These are phyloP conservation scores for Bipolaris bicolor DNA, from an alignment of 2,329 filamentous ascomycete genomes.

Conservation along the genomic window DNA sequence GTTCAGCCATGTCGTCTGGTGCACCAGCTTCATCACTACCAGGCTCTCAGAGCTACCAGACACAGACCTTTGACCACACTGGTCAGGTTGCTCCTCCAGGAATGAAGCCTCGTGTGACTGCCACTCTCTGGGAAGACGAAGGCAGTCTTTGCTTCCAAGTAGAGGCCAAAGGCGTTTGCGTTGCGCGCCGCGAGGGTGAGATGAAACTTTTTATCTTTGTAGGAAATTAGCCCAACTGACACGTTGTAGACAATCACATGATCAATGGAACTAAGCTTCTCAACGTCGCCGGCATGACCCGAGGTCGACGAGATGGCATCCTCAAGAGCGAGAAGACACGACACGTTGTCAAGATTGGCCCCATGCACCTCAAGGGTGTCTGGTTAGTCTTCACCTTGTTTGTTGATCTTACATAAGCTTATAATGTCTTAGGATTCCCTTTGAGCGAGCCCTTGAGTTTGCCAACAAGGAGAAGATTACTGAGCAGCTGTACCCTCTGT, in stretches of 20 bases:
- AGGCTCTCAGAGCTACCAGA: slow-evolving; percentile 45
- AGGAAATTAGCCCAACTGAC: neutral
- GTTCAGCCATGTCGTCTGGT: slow-evolving; percentile 43
- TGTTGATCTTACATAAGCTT: slow-evolving; percentile 1
- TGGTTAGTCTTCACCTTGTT: slow-evolving; percentile 29
- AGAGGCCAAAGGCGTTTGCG: slow-evolving; percentile 93
- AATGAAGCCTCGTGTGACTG: slow-evolving; percentile 95
- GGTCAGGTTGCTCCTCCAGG: slow-evolving; percentile 90
- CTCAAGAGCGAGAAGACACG: slow-evolving; percentile 96
- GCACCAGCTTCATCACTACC: slow-evolving; percentile 37
- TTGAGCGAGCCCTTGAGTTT: slow-evolving; percentile 95
- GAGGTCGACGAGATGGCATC: slow-evolving; percentile 92
- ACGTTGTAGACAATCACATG: slow-evolving; percentile 85
- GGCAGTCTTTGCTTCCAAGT: slow-evolving; percentile 98
- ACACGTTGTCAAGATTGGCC: slow-evolving; percentile 97
- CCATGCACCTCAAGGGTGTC: slow-evolving; percentile 93
- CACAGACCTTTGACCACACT: slow-evolving; percentile 77
- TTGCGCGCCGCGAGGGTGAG: slow-evolving; percentile 86
- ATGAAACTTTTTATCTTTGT: slow-evolving; percentile 11
- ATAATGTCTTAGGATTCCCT: slow-evolving; percentile 77
- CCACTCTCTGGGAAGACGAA: slow-evolving; percentile 97
- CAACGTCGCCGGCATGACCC: slow-evolving; percentile 97
- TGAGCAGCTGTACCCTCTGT: slow-evolving; percentile 90
- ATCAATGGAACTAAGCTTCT: slow-evolving; percentile 97
- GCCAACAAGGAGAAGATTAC: slow-evolving; percentile 99